Percentiles rank a stretch among this genome's conserved stretches.
Conservation (phyloP, 257 asterid genomes). For the Euphrasia confusa region DNA sequence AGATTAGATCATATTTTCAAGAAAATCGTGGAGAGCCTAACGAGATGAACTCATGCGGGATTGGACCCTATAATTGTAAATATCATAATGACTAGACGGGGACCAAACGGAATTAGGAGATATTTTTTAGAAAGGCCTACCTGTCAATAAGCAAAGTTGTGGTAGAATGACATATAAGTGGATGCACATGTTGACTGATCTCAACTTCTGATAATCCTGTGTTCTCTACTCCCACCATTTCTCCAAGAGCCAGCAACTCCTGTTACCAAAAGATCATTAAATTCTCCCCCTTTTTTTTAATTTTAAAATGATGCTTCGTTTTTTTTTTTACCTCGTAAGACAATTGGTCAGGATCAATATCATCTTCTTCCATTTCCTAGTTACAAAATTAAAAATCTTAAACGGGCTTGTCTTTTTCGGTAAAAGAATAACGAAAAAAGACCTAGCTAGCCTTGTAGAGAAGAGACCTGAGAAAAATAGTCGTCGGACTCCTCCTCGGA, state of each 20-base stretch:
- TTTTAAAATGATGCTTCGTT: background rate
- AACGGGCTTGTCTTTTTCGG: background rate
- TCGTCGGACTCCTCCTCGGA: slow-evolving; percentile 32
- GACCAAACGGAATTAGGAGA: no score
- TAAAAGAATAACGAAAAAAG: background rate
- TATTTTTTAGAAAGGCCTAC: slow-evolving; percentile 18
- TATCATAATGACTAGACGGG: background rate
- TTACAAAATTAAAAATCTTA: background rate
- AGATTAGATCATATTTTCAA: no score
- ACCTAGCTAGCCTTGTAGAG: background rate
- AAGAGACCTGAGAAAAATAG: slow-evolving; percentile 21
- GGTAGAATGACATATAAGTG: slow-evolving; percentile 36
- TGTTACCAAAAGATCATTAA: slow-evolving; percentile 17
- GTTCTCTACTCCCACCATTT: slow-evolving; percentile 60
- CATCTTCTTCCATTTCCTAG: slow-evolving; percentile 55
- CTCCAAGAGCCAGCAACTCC: slow-evolving; percentile 69
- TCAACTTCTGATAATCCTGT: slow-evolving; percentile 51
- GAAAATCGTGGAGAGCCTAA: no score
- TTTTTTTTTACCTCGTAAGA: slow-evolving; percentile 46
- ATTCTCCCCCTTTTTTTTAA: background rate
- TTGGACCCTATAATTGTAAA: no score
- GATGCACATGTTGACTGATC: slow-evolving; percentile 35
- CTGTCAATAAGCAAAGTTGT: slow-evolving; percentile 37
- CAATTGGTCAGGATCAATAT: slow-evolving; percentile 57
- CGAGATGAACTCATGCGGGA: no score